Evolutionary conservation across 257 asterid genomes (phyloP).

Genomic region (Linaria vulgaris): DNA sequence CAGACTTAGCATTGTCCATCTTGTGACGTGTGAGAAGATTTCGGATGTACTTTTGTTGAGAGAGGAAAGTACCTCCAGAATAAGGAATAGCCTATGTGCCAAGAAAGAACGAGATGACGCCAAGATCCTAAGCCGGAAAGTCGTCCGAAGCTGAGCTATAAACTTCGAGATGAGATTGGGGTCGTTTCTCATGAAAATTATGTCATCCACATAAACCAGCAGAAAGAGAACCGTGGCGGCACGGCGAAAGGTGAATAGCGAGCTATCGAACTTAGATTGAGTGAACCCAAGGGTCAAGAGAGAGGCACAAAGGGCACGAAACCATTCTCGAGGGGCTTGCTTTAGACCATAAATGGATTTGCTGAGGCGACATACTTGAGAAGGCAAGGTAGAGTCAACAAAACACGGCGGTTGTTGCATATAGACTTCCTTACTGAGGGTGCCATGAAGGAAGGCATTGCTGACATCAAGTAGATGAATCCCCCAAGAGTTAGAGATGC

Average conservation of each 20-base stretch:
- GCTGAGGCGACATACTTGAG: no score
- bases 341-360: neutral
- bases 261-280: neutral
- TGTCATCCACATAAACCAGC: neutral
- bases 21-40: no score
- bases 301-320: neutral
- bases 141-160: neutral
- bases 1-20: neutral
- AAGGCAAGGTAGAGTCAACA: no score
- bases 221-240: neutral
- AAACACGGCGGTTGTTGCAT: no score
- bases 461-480: neutral
- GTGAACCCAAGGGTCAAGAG: neutral
- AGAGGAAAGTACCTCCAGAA: neutral
- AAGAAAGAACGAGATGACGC: neutral
- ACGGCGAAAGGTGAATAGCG: neutral
- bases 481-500: neutral
- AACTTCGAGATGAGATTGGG: neutral
- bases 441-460: constrained; percentile 1
- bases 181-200: no score
- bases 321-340: neutral
- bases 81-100: neutral
- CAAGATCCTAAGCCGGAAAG: neutral
- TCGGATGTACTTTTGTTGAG: no score
- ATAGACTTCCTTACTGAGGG: no score